These are phyloP conservation scores for Dendrocalamus sinicus DNA, from an alignment of 176 grass and related monocot species.

Conservation along the genomic window DNA sequence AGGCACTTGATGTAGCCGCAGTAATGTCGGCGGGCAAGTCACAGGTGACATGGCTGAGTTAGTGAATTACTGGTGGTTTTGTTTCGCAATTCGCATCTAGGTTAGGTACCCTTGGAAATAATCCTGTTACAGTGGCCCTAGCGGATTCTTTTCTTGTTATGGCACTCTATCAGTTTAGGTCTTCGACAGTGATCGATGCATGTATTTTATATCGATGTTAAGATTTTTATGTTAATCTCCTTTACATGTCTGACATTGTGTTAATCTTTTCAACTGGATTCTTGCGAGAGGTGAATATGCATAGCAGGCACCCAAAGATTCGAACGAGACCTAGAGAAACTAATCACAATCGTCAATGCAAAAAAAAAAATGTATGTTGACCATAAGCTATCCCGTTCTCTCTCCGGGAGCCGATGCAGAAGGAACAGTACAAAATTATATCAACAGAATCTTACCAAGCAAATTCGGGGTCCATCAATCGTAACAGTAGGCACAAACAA, in stretches of 20 bases:
- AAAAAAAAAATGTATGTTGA: neutral
- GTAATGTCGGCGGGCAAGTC: neutral
- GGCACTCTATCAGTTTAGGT: neutral
- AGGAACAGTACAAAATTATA: neutral
- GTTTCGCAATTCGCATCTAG: neutral
- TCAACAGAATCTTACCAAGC: neutral
- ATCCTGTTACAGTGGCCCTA: neutral
- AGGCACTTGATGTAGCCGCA: slow-evolving; percentile 7
- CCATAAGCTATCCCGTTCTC: neutral
- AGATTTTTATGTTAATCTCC: neutral
- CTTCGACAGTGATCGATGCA: neutral
- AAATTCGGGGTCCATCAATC: neutral
- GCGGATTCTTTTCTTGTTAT: neutral
- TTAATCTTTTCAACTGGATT: neutral
- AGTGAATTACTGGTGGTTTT: neutral
- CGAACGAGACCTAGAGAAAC: neutral
- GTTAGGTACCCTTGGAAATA: neutral
- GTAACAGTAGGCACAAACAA: neutral
- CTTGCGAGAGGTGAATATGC: neutral
- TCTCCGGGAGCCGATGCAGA: neutral
- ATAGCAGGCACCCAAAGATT: neutral
- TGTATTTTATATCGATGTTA: neutral
- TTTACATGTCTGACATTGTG: neutral
- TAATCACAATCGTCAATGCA: neutral
- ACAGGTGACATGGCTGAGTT: neutral